phyloP scores from a whole-genome alignment of 768 basidiomycete genomes.

The Suillus hirtellus region DNA sequence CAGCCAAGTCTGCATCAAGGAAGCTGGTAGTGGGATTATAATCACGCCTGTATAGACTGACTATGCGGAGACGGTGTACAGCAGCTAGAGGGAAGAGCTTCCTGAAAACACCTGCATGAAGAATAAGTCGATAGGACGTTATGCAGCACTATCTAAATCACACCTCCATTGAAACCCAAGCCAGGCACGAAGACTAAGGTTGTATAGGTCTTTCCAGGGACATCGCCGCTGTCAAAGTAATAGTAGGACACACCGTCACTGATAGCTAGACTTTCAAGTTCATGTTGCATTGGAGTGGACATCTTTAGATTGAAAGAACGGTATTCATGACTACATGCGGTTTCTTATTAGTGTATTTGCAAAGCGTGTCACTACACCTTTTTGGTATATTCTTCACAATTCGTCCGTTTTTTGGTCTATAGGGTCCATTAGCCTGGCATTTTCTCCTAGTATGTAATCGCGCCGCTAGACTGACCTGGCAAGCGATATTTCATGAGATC shows the following conservation, averaged over 20 bases:
- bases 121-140: background rate
- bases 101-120: constrained; percentile 10
- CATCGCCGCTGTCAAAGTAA: constrained; percentile 4
- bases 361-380: no score
- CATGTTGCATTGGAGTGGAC: background rate
- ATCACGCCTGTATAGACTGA: constrained; percentile 28
- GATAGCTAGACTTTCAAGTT: background rate
- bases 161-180: constrained; percentile 15
- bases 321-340: no score
- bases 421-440: no score
- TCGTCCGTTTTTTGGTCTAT: no score
- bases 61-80: constrained; percentile 22
- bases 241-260: constrained; percentile 2
- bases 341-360: no score
- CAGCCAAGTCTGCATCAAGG: constrained; percentile 8
- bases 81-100: constrained; percentile 26
- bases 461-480: no score
- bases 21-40: constrained; percentile 29
- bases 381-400: no score
- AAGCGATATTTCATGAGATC: no score
- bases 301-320: background rate
- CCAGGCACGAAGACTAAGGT: constrained; percentile 16
- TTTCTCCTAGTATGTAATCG: no score
- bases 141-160: background rate
- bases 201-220: constrained; percentile 6